Conservation (phyloP, 2,329 filamentous ascomycete species). For the Ophiognomonia clavigignenti-juglandacearum region DNA sequence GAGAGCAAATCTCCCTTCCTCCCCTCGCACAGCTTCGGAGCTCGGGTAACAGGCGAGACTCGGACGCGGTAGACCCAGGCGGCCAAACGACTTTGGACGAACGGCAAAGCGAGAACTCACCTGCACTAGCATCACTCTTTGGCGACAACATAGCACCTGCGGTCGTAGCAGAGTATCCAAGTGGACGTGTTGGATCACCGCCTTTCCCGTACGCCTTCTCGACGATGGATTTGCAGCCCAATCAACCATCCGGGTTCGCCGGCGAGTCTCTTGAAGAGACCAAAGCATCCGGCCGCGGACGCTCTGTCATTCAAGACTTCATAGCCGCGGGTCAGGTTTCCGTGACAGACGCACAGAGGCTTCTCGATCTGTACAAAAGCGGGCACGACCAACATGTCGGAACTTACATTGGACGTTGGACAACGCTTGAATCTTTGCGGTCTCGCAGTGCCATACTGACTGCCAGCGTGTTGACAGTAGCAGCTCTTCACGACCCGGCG, state of each 20-base stretch:
- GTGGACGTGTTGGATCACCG: conserved; percentile 20
- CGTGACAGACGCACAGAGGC: conserved; percentile 42
- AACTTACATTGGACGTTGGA: conserved; percentile 44
- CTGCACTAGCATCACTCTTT: conserved; percentile 20
- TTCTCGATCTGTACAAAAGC: conserved; percentile 46
- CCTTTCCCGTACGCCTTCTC: neutral
- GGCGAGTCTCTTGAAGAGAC: conserved; percentile 3
- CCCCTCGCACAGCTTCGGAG: conserved; percentile 17
- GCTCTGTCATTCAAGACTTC: conserved; percentile 24
- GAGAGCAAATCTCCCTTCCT: conserved; percentile 17
- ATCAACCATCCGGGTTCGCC: neutral
- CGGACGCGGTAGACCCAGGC: conserved; percentile 1
- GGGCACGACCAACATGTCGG: conserved; percentile 47
- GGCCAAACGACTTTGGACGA: conserved; percentile 1
- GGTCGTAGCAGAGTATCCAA: conserved; percentile 25
- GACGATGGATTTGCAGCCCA: conserved; percentile 27
- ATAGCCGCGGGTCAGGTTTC: conserved; percentile 36
- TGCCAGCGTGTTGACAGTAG: conserved; percentile 43
- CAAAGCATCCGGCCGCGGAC: conserved; percentile 4
- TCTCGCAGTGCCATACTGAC: conserved; percentile 50
- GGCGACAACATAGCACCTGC: conserved; percentile 28
- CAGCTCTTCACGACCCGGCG: conserved; percentile 30
- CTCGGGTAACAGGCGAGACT: conserved; percentile 8
- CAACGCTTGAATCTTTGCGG: conserved; percentile 45
- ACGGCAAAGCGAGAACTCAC: conserved; percentile 20